Percentiles rank a stretch among this genome's conserved stretches.
These are phyloP conservation scores for Begonia fuchsioides DNA, from an alignment of 306 rosid genomes.

Conservation along the genomic window DNA sequence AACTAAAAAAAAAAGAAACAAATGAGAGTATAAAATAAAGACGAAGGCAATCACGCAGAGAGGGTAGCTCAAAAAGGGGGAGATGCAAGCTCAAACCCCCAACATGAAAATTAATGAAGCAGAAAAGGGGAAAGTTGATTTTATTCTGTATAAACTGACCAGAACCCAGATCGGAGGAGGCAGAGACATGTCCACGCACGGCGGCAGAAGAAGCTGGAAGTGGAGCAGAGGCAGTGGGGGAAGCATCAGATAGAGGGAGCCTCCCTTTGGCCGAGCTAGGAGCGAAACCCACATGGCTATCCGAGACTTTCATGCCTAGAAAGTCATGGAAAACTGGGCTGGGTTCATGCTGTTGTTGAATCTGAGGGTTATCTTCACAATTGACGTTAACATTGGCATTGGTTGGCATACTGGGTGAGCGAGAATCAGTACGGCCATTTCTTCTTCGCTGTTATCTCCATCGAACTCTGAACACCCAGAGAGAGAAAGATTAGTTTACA, in stretches of 20 bases:
- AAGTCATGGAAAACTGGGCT: conserved; percentile 10
- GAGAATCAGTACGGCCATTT: neutral
- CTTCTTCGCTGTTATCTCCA: neutral
- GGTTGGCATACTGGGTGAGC: conserved; percentile 1
- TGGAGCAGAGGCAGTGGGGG: conserved; percentile 5
- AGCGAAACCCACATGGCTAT: neutral
- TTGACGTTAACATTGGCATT: neutral
- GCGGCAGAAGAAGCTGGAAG: conserved; percentile 1
- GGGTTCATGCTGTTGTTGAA: neutral
- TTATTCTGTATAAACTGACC: neutral
- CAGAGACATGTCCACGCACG: neutral
- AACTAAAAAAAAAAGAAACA: too few relatives aligned
- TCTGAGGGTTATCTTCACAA: neutral
- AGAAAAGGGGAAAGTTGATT: neutral
- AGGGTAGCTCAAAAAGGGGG: neutral
- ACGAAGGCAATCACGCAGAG: neutral
- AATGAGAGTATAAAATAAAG: too few relatives aligned
- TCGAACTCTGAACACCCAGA: neutral
- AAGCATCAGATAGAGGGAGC: conserved; percentile 4
- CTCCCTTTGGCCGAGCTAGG: conserved; percentile 5
- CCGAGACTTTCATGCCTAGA: conserved; percentile 5
- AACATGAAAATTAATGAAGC: neutral
- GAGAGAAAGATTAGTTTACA: neutral
- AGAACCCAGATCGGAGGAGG: conserved; percentile 3
- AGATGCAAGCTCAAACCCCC: neutral